A percentile compares a stretch with the other conserved stretches of the same genome.
Conservation (phyloP, 1,139 yeast genomes). For the Nakaseomyces kungkrabaensis region DNA sequence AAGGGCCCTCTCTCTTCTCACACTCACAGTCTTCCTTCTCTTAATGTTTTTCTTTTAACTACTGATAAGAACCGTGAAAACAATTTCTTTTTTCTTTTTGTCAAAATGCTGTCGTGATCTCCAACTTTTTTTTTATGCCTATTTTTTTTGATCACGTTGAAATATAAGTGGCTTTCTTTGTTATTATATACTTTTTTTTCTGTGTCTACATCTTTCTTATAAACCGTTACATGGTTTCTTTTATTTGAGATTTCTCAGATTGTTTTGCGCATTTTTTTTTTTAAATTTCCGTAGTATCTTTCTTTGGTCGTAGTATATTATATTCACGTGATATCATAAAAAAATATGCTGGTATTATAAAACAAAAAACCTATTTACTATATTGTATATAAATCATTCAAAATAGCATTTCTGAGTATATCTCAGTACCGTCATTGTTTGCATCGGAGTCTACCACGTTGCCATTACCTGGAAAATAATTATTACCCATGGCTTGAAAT, state of each 20-base stretch:
- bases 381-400: neutral
- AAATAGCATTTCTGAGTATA: conserved; percentile 1
- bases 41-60: too few relatives aligned
- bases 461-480: neutral
- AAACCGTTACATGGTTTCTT: neutral
- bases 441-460: neutral
- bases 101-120: too few relatives aligned
- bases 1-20: too few relatives aligned
- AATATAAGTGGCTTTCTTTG: neutral
- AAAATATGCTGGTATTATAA: too few relatives aligned
- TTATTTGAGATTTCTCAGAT: neutral
- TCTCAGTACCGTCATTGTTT: conserved; percentile 1
- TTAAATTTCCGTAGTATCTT: neutral
- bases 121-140: too few relatives aligned
- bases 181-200: neutral
- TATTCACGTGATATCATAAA: neutral
- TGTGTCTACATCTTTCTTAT: neutral
- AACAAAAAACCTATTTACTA: neutral
- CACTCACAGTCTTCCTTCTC: too few relatives aligned
- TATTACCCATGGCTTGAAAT: neutral
- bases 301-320: neutral
- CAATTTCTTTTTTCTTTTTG: too few relatives aligned
- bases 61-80: too few relatives aligned
- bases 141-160: neutral
- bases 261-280: neutral